These are phyloP conservation scores for Apiotrichum sp. DNA, from an alignment of 1,284 basidiomycete species.

Conservation along the genomic window DNA sequence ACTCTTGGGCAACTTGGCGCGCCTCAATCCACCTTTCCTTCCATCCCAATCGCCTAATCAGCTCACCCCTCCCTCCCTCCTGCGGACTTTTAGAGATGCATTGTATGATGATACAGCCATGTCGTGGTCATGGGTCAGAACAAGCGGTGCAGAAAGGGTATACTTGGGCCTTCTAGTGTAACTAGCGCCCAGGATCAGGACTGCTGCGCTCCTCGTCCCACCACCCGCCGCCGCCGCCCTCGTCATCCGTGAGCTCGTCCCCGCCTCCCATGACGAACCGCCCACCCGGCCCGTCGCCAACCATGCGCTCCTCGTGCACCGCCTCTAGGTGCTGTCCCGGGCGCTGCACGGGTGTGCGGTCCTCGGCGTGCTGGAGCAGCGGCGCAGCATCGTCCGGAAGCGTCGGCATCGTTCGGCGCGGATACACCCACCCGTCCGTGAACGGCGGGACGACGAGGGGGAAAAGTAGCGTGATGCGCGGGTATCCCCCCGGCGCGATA, in stretches of 20 bases:
- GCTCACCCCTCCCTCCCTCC: not conserved
- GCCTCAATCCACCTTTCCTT: too few relatives aligned
- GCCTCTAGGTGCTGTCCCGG: too few relatives aligned
- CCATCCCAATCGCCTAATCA: too few relatives aligned
- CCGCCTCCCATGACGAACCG: constrained; percentile 45
- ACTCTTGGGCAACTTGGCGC: too few relatives aligned
- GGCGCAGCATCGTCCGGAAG: not conserved
- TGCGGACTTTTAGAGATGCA: not conserved
- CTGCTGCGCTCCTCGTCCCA: constrained; percentile 7
- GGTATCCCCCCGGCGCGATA: constrained; percentile 72
- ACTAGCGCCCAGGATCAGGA: not conserved
- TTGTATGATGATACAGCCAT: constrained; percentile 3
- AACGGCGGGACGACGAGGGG: constrained; percentile 75
- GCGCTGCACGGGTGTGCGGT: not conserved
- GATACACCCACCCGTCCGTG: constrained; percentile 71
- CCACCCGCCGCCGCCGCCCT: constrained; percentile 20
- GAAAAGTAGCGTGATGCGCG: constrained; percentile 57
- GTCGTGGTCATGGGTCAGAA: not conserved
- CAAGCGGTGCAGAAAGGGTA: too few relatives aligned
- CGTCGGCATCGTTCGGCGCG: constrained; percentile 28
- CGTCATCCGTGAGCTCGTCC: constrained; percentile 22
- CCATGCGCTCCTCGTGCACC: constrained; percentile 51
- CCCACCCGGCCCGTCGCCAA: constrained; percentile 51
- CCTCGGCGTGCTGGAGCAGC: constrained; percentile 8
- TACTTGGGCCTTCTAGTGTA: not conserved